Evolutionary conservation across 805 yeast genomes (phyloP), one percentile per base, ranked within the genome.

Genomic region (Pichia sporocuriosa): DNA sequence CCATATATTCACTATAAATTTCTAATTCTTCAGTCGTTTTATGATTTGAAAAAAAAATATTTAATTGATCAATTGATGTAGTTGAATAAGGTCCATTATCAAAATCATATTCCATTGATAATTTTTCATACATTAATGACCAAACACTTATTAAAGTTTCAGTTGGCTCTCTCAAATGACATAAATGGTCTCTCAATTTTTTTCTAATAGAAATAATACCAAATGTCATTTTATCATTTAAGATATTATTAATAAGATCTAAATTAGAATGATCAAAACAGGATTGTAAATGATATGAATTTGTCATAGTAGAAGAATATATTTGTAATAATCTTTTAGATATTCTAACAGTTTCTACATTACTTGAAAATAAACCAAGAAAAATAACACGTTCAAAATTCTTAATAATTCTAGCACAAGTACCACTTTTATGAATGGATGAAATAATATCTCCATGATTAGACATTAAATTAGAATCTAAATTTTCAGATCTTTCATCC

Each of bases 191-290:
- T 55, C 84, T 69, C 39, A 83, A 61, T 44, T 77, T 73, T 55
- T 83, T 82, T 53, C 84, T 88, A 27, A 83, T 68, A 0, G 94
- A 88, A 23, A 81, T 79, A 17, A 79, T 70, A 23, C 93, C 89
- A 1, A 84, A 77, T 31, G 81, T 73, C 2, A 79, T 72, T 19
- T 68, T 73, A 46, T 81, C 88, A 6, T 72, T 59, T 3, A 73
- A 60, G 35, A 84, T 63, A 3, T 68, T 65, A 9, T 50, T 48
- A 32, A 69, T 69, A 20, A 77, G 64, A 0, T 58, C 65, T 5
- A 56, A 37, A 43, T 73, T 71, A 12, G 53, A 42, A 9, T 36
- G 44, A 17, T 44, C 52, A 40, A 54, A 54, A 47, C 66, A 63
- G 15, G 27, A 38, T 4, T 40, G 28, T 5, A 35, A 13, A 42